Base-by-base conservation (phyloP, 192 early-diverging fungal genomes). In the Umbelopsis ramanniana region DNA sequence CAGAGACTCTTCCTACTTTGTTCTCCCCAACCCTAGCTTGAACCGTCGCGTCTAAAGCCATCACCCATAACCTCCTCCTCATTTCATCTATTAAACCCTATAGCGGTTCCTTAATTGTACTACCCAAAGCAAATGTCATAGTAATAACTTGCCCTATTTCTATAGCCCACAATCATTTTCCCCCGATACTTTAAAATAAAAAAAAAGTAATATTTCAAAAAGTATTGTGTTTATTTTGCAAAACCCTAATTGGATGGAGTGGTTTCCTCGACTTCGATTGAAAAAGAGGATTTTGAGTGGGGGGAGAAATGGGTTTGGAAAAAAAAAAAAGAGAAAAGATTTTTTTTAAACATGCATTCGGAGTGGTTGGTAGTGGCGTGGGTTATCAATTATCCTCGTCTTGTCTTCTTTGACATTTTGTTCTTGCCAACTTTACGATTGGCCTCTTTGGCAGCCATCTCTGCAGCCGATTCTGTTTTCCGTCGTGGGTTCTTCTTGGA, bases 1-100 rank as follows among this genome's bases (percentile, higher is more conserved):
- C 37, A 73, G 74, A 6, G 72, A 84, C 26, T 86, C 79, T 68
- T 85, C 86, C 67, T 82, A 84, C 74, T 84, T 92, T 52, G 78
- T 66, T 12, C 77, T 92, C 37, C 90, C 89, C 57, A 63, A 63
- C 57, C 57, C 57, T 11, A 63, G 57, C 57, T 63, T 63, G 57
- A 63, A 63, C 57, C 26, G 57, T 17, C 57, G 57, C 57, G 29
- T 12, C 37, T 63, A 63, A 63, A 12, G 10, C n/a, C 15, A 11
- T 4, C 53, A 55, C 21, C 8, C 55, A 29, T 17, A 33, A 4
- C 57, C 33, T 43, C 54, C 26, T 37, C 17, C 26, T n/a, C 26
- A 35, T 37, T 37, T 26, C 22, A 57, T 8, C 10, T 17, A 38
- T 63, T 29, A 19, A 37, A n/a, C 35, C 14, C 29, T 54, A 43